Conservation (phyloP, 2,329 filamentous ascomycete species). For the Alternaria longipes region DNA sequence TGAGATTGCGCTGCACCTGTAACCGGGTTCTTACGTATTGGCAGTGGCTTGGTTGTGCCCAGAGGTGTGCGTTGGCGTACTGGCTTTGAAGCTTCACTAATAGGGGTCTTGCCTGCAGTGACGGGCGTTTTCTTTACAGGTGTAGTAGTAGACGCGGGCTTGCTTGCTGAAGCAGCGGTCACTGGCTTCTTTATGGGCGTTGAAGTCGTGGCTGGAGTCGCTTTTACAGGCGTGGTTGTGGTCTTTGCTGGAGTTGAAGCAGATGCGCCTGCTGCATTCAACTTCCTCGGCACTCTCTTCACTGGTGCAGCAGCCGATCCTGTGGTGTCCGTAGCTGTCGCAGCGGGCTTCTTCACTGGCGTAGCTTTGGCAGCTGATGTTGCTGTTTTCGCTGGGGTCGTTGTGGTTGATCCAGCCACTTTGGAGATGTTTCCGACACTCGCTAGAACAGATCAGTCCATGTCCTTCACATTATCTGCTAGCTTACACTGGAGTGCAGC, state of each 20-base stretch:
- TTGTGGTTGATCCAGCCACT: slow-evolving; percentile 34
- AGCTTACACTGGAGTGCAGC: slow-evolving; percentile 52
- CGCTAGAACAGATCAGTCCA: slow-evolving; percentile 28
- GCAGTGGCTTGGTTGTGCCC: slow-evolving; percentile 33
- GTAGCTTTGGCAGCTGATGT: slow-evolving; percentile 25
- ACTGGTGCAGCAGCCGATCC: slow-evolving; percentile 32
- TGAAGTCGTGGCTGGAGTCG: slow-evolving; percentile 18
- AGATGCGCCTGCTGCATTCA: slow-evolving; percentile 20
- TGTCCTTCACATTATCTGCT: neutral
- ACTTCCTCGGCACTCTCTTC: slow-evolving; percentile 35
- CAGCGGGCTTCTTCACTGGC: slow-evolving; percentile 28
- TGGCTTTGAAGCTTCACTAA: slow-evolving; percentile 29
- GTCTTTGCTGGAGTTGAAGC: slow-evolving; percentile 11
- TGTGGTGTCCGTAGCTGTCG: slow-evolving; percentile 12
- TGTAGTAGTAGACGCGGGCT: slow-evolving; percentile 33
- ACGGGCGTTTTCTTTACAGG: slow-evolving; percentile 31
- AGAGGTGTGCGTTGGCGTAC: slow-evolving; percentile 23
- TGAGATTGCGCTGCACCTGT: slow-evolving; percentile 11
- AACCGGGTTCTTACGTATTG: slow-evolving; percentile 18
- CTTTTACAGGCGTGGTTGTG: slow-evolving; percentile 13
- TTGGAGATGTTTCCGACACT: slow-evolving; percentile 44
- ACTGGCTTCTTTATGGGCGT: slow-evolving; percentile 15
- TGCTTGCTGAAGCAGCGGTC: slow-evolving; percentile 27
- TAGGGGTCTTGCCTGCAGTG: slow-evolving; percentile 27
- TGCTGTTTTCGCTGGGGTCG: slow-evolving; percentile 30